phyloP scores from a whole-genome alignment of 148 eudicot genomes.

The Chenopodium berlandieri region DNA sequence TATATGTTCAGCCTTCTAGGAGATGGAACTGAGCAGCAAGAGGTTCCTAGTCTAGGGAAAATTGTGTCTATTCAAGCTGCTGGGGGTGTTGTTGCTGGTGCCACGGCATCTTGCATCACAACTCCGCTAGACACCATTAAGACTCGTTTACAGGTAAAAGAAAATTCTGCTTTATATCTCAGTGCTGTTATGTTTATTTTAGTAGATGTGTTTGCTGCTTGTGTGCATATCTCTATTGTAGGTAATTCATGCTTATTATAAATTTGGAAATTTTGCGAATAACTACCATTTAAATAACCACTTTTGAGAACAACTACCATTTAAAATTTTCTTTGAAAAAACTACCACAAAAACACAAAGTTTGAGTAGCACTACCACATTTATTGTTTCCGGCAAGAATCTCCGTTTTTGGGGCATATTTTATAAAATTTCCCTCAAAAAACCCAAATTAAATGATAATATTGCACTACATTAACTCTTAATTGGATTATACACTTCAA shows the following conservation, averaged over 20 bases:
- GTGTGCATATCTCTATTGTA: not conserved
- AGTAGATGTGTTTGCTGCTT: not conserved
- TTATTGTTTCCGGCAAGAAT: too few species aligned
- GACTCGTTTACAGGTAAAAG: constrained; percentile 81
- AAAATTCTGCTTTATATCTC: not conserved
- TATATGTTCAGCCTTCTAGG: constrained; percentile 54
- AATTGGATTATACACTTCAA: too few species aligned
- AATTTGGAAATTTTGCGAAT: too few species aligned
- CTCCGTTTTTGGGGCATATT: too few species aligned
- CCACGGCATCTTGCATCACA: constrained; percentile 85
- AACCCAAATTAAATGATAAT: too few species aligned
- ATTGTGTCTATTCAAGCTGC: constrained; percentile 82
- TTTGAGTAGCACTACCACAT: too few species aligned
- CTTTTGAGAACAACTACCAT: too few species aligned
- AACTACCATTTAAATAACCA: too few species aligned
- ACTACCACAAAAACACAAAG: too few species aligned
- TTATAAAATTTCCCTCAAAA: too few species aligned
- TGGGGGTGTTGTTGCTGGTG: constrained; percentile 93
- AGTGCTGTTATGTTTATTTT: not conserved
- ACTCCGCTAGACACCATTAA: constrained; percentile 96
- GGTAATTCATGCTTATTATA: not conserved
- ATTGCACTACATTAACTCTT: too few species aligned
- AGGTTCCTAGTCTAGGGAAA: constrained; percentile 50
- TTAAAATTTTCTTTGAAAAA: too few species aligned
- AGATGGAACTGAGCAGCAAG: constrained; percentile 45